Percentiles rank a stretch among this genome's conserved stretches.
Evolutionary conservation across 495 filamentous ascomycete genomes (phyloP).

Genomic region (Xylaria sp.): DNA sequence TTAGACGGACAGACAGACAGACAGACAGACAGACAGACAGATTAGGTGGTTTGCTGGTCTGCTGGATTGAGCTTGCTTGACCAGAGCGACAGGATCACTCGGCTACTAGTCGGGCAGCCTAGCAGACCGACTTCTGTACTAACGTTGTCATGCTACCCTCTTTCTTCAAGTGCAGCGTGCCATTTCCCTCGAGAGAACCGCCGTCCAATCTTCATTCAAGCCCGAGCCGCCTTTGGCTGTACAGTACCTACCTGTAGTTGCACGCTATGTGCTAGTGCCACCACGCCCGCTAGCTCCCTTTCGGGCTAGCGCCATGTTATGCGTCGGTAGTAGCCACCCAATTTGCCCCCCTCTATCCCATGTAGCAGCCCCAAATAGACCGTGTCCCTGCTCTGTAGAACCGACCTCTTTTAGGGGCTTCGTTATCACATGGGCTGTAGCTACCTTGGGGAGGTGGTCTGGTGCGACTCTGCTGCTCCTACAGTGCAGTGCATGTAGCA

Average conservation of each 20-base stretch:
- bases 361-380: not conserved
- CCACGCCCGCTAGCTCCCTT: not conserved
- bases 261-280: not conserved
- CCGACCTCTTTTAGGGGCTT: constrained; percentile 1
- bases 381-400: not conserved
- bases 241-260: not conserved
- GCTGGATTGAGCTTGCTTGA: not conserved
- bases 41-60: too few species aligned
- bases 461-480: not conserved
- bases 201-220: constrained; percentile 22
- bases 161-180: constrained; percentile 18
- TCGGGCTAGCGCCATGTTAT: constrained; percentile 14
- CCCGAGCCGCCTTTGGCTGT: constrained; percentile 22
- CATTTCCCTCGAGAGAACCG: constrained; percentile 9
- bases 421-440: constrained; percentile 2
- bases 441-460: too few species aligned
- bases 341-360: constrained; percentile 23
- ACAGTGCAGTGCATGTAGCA: not conserved
- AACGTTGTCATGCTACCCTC: constrained; percentile 16
- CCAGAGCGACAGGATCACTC: not conserved
- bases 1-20: too few species aligned
- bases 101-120: not conserved
- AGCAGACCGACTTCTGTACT: constrained; percentile 18
- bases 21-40: too few species aligned
- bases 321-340: constrained; percentile 15